Conservation (phyloP, 139 green algal genomes). For the Edaphochlamys debaryana region DNA sequence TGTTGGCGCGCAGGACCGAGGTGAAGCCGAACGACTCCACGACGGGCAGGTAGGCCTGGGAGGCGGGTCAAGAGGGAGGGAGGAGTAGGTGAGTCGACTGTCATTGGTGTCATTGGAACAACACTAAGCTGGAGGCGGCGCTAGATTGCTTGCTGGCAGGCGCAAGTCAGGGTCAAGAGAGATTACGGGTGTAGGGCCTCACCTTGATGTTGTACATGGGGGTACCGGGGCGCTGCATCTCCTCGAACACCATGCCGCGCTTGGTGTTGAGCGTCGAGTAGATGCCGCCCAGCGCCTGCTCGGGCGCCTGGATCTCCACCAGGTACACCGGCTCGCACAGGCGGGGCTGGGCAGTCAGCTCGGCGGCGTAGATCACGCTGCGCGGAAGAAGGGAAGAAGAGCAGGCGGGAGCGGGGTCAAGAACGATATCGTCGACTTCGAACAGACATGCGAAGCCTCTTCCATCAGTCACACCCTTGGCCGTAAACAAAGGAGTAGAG, state of each 20-base stretch:
- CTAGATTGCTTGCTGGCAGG: too few species aligned
- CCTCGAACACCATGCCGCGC: conserved; percentile 98
- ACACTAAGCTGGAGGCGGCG: too few species aligned
- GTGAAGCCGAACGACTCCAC: conserved; percentile 99
- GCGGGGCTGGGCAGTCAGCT: conserved; percentile 92
- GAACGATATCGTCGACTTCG: too few species aligned
- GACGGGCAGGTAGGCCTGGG: conserved; percentile 93
- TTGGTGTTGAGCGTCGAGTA: conserved; percentile 97
- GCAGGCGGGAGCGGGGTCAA: neutral
- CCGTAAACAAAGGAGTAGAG: too few species aligned
- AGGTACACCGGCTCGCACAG: conserved; percentile 98
- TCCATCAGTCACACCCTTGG: too few species aligned
- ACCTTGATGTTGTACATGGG: conserved; percentile 99
- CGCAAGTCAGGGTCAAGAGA: too few species aligned
- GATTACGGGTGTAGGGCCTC: too few species aligned
- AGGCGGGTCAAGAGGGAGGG: too few species aligned
- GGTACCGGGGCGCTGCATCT: conserved; percentile 96
- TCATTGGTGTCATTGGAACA: too few species aligned
- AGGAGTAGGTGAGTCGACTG: too few species aligned
- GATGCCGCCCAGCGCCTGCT: conserved; percentile 76
- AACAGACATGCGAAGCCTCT: too few species aligned
- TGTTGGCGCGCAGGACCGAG: conserved; percentile 91
- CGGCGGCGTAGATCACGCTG: conserved; percentile 92
- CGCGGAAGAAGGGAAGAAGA: conserved; percentile 9
- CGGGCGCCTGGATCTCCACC: conserved; percentile 99